A percentile compares a stretch with the other conserved stretches of the same genome.
These are phyloP conservation scores for Rhodotorula kratochvilovae DNA, from an alignment of 768 basidiomycete genomes.

Conservation along the genomic window DNA sequence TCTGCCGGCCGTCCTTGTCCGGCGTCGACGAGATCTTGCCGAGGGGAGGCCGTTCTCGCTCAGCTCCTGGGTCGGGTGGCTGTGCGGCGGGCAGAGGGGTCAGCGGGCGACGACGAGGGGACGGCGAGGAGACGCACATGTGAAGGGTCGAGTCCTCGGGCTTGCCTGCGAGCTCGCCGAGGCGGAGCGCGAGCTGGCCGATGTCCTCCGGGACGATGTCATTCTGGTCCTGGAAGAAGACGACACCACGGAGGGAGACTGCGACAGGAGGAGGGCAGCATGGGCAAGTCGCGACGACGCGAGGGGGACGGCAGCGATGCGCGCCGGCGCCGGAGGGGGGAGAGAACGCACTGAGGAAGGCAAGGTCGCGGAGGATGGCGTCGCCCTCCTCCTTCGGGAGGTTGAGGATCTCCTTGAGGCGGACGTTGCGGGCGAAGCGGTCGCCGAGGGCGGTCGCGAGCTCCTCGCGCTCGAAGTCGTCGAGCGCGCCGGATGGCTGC, in stretches of 20 bases:
- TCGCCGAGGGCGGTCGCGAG: slow-evolving; percentile 34
- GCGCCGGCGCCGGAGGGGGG: neutral
- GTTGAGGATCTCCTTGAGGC: slow-evolving; percentile 22
- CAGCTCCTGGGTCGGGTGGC: slow-evolving; percentile 44
- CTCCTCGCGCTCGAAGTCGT: slow-evolving; percentile 12
- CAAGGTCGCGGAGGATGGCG: slow-evolving; percentile 30
- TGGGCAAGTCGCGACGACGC: too few species aligned
- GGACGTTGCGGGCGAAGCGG: slow-evolving; percentile 16
- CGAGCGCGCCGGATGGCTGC: slow-evolving; percentile 3
- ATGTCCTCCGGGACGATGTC: slow-evolving; percentile 44
- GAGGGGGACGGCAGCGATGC: neutral
- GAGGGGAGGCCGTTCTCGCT: slow-evolving; percentile 45
- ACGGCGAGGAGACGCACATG: slow-evolving; percentile 34
- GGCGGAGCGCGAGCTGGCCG: slow-evolving; percentile 39
- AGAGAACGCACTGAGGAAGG: slow-evolving; percentile 25
- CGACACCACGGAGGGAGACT: slow-evolving; percentile 48
- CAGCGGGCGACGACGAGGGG: neutral
- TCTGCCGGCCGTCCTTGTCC: slow-evolving; percentile 39
- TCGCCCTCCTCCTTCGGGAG: slow-evolving; percentile 29
- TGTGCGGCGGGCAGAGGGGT: neutral
- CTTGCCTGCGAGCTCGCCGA: slow-evolving; percentile 45
- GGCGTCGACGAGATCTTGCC: slow-evolving; percentile 44
- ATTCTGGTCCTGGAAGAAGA: slow-evolving; percentile 47
- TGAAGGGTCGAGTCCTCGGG: slow-evolving; percentile 44
- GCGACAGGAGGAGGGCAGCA: neutral